These are phyloP conservation scores for Chrysoporthe puriensis DNA, from an alignment of 2,329 filamentous ascomycete species.

Conservation along the genomic window DNA sequence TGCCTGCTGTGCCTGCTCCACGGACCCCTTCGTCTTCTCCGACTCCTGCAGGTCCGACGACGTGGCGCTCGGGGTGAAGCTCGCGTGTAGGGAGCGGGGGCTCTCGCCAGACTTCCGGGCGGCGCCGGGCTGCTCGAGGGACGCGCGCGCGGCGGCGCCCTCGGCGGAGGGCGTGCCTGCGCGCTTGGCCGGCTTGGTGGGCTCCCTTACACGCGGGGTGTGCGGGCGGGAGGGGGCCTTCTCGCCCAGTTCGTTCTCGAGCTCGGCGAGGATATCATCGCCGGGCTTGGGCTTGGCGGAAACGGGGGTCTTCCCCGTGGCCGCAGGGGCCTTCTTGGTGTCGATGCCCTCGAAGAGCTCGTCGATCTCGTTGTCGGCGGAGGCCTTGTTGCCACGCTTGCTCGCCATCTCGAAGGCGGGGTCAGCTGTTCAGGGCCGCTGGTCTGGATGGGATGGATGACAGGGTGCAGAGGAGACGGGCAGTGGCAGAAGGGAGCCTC, in stretches of 20 bases:
- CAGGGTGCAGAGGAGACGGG: background rate
- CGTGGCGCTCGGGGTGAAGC: slow-evolving; percentile 70
- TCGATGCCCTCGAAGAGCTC: slow-evolving; percentile 68
- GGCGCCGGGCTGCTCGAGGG: slow-evolving; percentile 64
- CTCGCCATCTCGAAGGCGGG: slow-evolving; percentile 53
- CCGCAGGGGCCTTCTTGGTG: slow-evolving; percentile 53
- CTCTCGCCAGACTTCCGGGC: slow-evolving; percentile 79
- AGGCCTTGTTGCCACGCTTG: slow-evolving; percentile 60
- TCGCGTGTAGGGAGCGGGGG: slow-evolving; percentile 69
- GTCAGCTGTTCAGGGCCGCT: slow-evolving; percentile 16
- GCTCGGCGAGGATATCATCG: slow-evolving; percentile 83
- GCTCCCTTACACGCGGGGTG: slow-evolving; percentile 73
- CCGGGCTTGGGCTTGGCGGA: slow-evolving; percentile 52
- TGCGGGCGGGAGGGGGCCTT: slow-evolving; percentile 77
- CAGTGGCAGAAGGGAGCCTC: background rate
- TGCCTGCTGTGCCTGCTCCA: slow-evolving; percentile 45
- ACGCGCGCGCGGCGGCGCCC: slow-evolving; percentile 50
- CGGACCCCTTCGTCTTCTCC: slow-evolving; percentile 52
- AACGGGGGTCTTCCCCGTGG: slow-evolving; percentile 47
- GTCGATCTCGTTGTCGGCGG: slow-evolving; percentile 65
- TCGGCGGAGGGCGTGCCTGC: slow-evolving; percentile 53
- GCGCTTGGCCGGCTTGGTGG: slow-evolving; percentile 54
- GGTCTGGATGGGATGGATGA: background rate
- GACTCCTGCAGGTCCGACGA: slow-evolving; percentile 63
- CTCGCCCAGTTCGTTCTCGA: slow-evolving; percentile 75